Evolutionary conservation across 108 stramenopile species (phyloP), one percentile per base, ranked within the genome.

Genomic region (Cyclotella choctawhatcheeana): DNA sequence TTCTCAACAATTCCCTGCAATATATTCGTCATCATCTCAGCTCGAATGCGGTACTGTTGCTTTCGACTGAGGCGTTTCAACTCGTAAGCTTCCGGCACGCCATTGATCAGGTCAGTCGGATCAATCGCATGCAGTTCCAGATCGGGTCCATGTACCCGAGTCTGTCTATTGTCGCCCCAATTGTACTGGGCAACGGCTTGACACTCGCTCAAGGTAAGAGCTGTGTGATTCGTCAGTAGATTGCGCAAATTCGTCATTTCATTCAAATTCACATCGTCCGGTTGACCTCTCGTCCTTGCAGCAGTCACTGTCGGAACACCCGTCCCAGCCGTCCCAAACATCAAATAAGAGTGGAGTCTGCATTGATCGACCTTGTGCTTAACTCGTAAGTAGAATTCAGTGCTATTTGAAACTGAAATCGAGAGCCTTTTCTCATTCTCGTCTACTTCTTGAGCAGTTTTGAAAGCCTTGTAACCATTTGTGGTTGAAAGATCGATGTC

Each of bases 41-140:
- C 21, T 4, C 26, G 55, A 56, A 56, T 56, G 18, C 55, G 55
- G 14, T 56, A 56, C 29, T 56, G 55, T 4, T 56, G 27, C 25
- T 56, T 56, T 12, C 12, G 6, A 12, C 6, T 12, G 37, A 40
- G 37, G 6, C 37, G 37, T 10, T 6, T 12, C 37, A 40, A 10
- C 12, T 40, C 37, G 8, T 12, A 10, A 6, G 6, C 37, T 40
- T 40, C 37, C 8, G 6, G 8, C 12, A 40, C 37, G 37, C 12
- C 37, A 40, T 6, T 12, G 8, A 40, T 40, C 8, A 40, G 37
- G 12, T 40, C 12, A 40, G 6, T 40, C 6, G 37, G 37, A 40
- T 40, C 37, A 6, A 40, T 40, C 6, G 6, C 37, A 10, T 40
- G 8, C 8, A 40, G 6, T 6, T 6, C 12, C 12, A 40, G 37